Base-by-base conservation (phyloP, 805 yeast genomes). In the Starmerella apicola region DNA sequence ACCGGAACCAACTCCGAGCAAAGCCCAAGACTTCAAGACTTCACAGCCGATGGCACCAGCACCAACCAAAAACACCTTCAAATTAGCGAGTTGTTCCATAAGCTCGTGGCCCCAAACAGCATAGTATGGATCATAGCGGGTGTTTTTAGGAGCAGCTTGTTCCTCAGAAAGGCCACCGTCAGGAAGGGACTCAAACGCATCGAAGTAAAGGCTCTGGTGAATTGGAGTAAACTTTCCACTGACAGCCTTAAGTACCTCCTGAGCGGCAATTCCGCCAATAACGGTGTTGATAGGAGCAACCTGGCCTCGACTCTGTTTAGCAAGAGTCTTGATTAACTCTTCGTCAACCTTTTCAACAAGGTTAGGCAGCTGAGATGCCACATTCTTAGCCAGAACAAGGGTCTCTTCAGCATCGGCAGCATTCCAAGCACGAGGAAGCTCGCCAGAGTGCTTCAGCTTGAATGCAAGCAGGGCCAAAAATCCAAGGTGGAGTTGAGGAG, bases 1-100 rank as follows among this genome's bases (percentile, higher is more conserved):
- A 31, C 97, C 97, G 19, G 94, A 71, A 26, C 94, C 97, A 38
- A 91, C 65, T 33, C 98, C 98, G 74, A 86, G 71, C 72, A 91
- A 71, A 4, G 98, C 95, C 97, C 97, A 91, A 57, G 84, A 86
- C 64, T 91, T 91, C 55, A 91, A 69, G 86, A 91, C 88, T 64
- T 91, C 98, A 66, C 98, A 91, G 29, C 98, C 98, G 66, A 91
- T 91, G 16, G 98, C 98, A 58, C 98, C 98, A 1, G 96, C 85
- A 33, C 98, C 98, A 30, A 91, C 98, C 50, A 91, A 67, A 61
- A 91, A 88, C 3, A 86, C 84, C 32, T 75, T 79, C 47, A 81
- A 65, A 60, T 86, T 83, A 28, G 82, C 74, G 42, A 91, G 64
- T 32, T 64, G 65, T 54, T 79, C 74, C 57, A 84, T 88, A 62